Conservation (phyloP, 495 filamentous ascomycete species). For the Penicillium antarcticum region DNA sequence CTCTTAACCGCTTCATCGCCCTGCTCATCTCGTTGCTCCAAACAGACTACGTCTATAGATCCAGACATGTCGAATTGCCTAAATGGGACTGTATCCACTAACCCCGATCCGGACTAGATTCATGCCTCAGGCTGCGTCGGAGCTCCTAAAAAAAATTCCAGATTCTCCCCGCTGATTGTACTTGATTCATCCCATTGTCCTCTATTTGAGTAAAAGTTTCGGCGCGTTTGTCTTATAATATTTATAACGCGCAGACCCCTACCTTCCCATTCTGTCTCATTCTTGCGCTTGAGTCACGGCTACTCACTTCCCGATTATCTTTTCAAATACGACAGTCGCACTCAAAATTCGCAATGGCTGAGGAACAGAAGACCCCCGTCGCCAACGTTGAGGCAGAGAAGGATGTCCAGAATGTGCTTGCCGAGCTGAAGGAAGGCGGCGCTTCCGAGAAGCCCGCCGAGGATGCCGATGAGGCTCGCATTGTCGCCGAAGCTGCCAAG, state of each 20-base stretch:
- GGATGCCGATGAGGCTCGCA: constrained; percentile 42
- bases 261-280: background rate
- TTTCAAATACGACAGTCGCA: background rate
- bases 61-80: background rate
- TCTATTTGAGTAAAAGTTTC: background rate
- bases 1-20: no score
- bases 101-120: constrained; percentile 6
- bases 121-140: constrained; percentile 26
- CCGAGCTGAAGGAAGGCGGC: constrained; percentile 42
- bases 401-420: constrained; percentile 47
- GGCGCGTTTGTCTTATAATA: background rate
- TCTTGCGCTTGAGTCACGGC: background rate
- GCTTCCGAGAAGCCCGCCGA: constrained; percentile 26
- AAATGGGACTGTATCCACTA: background rate
- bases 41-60: background rate
- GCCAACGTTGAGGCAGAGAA: constrained; percentile 40
- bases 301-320: constrained; percentile 1
- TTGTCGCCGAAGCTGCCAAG: constrained; percentile 44
- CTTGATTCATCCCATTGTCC: constrained; percentile 7
- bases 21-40: no score
- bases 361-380: constrained; percentile 37
- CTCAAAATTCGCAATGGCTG: constrained; percentile 31
- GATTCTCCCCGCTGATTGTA: constrained; percentile 28
- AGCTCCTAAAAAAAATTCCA: constrained; percentile 33
- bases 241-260: background rate